Evolutionary conservation across 2,329 filamentous ascomycete genomes (phyloP), one percentile per base, ranked within the genome.

Genomic region (Fusarium nelsonii): DNA sequence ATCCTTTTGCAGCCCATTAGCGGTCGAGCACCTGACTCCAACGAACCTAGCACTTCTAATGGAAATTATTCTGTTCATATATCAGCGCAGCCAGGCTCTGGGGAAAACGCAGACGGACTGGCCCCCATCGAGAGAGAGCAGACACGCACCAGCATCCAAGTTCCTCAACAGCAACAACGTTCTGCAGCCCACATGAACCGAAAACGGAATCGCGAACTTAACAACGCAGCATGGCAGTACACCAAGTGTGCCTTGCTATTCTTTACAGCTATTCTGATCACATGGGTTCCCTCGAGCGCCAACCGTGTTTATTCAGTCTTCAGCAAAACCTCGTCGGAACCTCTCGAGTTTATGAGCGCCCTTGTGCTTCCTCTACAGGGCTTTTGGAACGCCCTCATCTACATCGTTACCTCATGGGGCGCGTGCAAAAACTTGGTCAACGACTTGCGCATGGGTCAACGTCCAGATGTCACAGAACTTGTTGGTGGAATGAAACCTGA

Each of bases 371-470:
- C 93, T 0, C 84, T 94, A 0, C 93, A 97, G 76, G 93, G 93
- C 0, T 92, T 94, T 73, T 96, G 92, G 92, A 97, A 97, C 76
- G 87, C 90, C 18, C 78, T 92, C 60, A 93, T 97, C 70, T 97
- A 96, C 78, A 80, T 88, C 16, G 84, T 87, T 12, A 93, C 91
- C 2, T 92, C 90, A 8, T 87, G 88, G 83, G 79, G 85, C 50
- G 90, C 90, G 0, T 90, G 88, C 74, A 85, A 84, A 75, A 78
- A 79, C 33, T 77, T 88, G 30, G 79, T 77, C 54, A 71, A 73
- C 11, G 81, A 84, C 46, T 58, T 83, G n/a, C 63, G 70, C 46
- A 59, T 69, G 52, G 72, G 72, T 14, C 75, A 69, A 37, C 68
- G 74, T 23, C 71, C 75, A 28, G 68, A 73, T 36, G 77, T 80